phyloP scores from a whole-genome alignment of 352 stramenopile genomes.

The Globisporangium parvum region DNA sequence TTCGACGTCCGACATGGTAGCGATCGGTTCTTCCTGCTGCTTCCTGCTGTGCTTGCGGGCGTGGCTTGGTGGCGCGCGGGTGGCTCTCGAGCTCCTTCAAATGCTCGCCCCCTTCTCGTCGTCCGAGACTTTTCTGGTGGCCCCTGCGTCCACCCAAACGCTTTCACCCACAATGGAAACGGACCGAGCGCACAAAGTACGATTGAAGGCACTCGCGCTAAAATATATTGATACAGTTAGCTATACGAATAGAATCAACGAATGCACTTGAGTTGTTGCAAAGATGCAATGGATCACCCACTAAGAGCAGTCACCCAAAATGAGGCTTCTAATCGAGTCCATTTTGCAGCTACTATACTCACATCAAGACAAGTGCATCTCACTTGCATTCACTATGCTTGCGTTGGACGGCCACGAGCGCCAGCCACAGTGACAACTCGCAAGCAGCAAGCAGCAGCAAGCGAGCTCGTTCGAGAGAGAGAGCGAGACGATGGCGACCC shows the following conservation, averaged over 20 bases:
- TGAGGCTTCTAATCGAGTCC: not conserved
- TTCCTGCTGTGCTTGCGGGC: conserved; percentile 20
- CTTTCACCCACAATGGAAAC: too few relatives aligned
- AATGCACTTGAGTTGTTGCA: too few relatives aligned
- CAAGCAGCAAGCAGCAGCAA: conserved; percentile 3
- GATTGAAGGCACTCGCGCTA: too few relatives aligned
- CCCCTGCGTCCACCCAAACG: conserved; percentile 7
- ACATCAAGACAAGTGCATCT: not conserved
- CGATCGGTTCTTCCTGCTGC: conserved; percentile 5
- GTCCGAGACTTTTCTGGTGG: conserved; percentile 36
- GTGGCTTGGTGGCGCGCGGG: conserved; percentile 8
- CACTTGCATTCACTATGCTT: not conserved
- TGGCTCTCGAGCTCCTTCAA: conserved; percentile 10
- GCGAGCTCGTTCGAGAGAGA: not conserved
- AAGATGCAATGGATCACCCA: too few relatives aligned
- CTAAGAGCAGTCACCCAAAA: not conserved
- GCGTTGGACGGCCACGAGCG: not conserved
- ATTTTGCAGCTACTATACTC: not conserved
- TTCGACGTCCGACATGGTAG: conserved; percentile 49
- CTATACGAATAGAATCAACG: too few relatives aligned
- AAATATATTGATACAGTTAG: too few relatives aligned
- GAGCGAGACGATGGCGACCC: conserved; percentile 44
- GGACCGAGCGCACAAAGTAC: too few relatives aligned
- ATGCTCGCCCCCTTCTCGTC: not conserved
- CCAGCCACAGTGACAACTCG: conserved; percentile 1